Conservation (phyloP, 805 yeast species). For the Metschnikowia dekortorum region DNA sequence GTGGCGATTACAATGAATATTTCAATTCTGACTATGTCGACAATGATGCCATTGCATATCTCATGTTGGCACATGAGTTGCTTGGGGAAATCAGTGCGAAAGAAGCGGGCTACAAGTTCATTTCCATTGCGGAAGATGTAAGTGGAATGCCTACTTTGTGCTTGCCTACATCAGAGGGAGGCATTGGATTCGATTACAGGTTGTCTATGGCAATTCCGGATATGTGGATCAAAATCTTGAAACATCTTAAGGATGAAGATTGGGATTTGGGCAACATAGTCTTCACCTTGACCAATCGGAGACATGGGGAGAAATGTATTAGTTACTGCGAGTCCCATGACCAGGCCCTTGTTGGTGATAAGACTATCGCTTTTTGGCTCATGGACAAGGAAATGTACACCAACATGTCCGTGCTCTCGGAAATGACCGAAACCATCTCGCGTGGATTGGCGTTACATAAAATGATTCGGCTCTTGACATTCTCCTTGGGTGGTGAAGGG, state of each 20-base stretch:
- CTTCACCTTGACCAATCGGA: slow-evolving; percentile 78
- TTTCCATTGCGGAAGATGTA: slow-evolving; percentile 93
- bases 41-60: slow-evolving; percentile 77
- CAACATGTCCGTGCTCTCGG: slow-evolving; percentile 76
- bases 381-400: slow-evolving; percentile 99
- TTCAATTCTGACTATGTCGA: slow-evolving; percentile 77
- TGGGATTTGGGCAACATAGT: slow-evolving; percentile 86
- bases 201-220: slow-evolving; percentile 97
- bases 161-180: slow-evolving; percentile 67
- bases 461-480: slow-evolving; percentile 82
- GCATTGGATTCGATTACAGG: slow-evolving; percentile 90
- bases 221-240: slow-evolving; percentile 95
- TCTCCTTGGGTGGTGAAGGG: slow-evolving; percentile 94
- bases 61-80: slow-evolving; percentile 86
- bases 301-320: slow-evolving; percentile 84
- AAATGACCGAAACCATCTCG: slow-evolving; percentile 72
- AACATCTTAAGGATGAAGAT: slow-evolving; percentile 78
- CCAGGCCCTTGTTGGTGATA: slow-evolving; percentile 96
- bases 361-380: slow-evolving; percentile 93
- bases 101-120: slow-evolving; percentile 40
- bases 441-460: slow-evolving; percentile 91
- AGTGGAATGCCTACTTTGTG: slow-evolving; percentile 97
- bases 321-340: slow-evolving; percentile 95
- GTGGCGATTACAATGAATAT: slow-evolving; percentile 91
- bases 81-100: slow-evolving; percentile 48